Evolutionary conservation across 202 grass and related monocot genomes (phyloP).

Genomic region (Musa balbisiana): DNA sequence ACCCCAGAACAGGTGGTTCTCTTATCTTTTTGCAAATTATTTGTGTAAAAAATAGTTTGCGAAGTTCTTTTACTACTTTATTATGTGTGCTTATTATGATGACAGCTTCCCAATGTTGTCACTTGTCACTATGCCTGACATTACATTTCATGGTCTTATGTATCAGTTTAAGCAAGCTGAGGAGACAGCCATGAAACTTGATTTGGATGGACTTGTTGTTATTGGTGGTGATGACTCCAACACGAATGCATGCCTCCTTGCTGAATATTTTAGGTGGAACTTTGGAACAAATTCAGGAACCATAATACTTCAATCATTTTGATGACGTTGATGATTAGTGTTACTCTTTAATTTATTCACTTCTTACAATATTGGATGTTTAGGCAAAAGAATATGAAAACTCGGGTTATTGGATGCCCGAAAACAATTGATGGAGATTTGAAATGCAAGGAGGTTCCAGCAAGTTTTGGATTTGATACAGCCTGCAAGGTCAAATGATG

Average conservation of each 20-base stretch:
- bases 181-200: conserved; percentile 68
- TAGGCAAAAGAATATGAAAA: conserved; percentile 83
- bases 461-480: conserved; percentile 99
- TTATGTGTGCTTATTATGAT: background rate
- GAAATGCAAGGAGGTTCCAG: conserved; percentile 92
- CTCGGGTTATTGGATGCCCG: conserved; percentile 87
- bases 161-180: conserved; percentile 95
- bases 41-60: conserved; percentile 3
- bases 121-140: background rate
- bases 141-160: background rate
- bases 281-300: background rate
- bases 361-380: background rate
- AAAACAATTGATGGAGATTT: conserved; percentile 99
- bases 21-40: conserved; percentile 3
- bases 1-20: conserved; percentile 72
- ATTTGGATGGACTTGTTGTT: conserved; percentile 92
- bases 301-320: conserved; percentile 1
- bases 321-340: conserved; percentile 6
- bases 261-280: conserved; percentile 78
- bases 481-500: conserved; percentile 72
- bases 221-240: conserved; percentile 99
- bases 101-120: background rate
- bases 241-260: conserved; percentile 93
- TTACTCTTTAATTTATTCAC: conserved; percentile 6
- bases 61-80: background rate